These are phyloP conservation scores for Penicillium sp. DNA, from an alignment of 2,329 filamentous ascomycete genomes.

Conservation along the genomic window DNA sequence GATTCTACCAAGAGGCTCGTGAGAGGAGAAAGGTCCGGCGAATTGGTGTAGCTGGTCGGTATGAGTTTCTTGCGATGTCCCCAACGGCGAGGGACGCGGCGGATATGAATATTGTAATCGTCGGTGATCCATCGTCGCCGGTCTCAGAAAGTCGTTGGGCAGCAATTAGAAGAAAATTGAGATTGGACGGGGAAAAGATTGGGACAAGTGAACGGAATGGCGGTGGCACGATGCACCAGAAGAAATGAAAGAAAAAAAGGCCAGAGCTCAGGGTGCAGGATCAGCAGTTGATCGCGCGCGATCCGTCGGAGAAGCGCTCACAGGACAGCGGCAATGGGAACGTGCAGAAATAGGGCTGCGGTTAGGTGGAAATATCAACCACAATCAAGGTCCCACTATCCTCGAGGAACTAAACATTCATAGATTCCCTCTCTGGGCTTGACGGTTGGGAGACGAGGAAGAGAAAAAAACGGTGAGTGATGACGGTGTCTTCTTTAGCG, in stretches of 20 bases:
- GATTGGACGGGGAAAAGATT: background rate
- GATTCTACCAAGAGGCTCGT: constrained; percentile 22
- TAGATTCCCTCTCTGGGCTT: background rate
- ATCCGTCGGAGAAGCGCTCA: constrained; percentile 17
- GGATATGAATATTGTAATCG: constrained; percentile 31
- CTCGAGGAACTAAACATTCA: background rate
- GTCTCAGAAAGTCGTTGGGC: background rate
- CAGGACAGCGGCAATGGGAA: constrained; percentile 10
- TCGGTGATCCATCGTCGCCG: constrained; percentile 28
- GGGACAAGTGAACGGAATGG: constrained; percentile 7
- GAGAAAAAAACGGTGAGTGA: constrained; percentile 27
- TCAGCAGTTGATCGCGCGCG: constrained; percentile 24
- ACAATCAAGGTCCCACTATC: background rate
- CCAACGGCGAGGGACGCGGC: constrained; percentile 32
- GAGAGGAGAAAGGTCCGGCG: constrained; percentile 17
- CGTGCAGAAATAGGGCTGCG: constrained; percentile 10
- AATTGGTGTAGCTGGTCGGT: constrained; percentile 26
- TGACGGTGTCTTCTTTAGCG: constrained; percentile 18
- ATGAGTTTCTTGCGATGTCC: constrained; percentile 30
- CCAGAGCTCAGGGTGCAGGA: constrained; percentile 14
- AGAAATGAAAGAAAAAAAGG: constrained; percentile 3
- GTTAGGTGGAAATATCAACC: background rate
- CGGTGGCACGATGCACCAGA: constrained; percentile 14
- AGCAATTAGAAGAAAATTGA: background rate
- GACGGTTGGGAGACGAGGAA: constrained; percentile 5